phyloP scores from a whole-genome alignment of 345 rosid species.

The Arabis hirsuta region DNA sequence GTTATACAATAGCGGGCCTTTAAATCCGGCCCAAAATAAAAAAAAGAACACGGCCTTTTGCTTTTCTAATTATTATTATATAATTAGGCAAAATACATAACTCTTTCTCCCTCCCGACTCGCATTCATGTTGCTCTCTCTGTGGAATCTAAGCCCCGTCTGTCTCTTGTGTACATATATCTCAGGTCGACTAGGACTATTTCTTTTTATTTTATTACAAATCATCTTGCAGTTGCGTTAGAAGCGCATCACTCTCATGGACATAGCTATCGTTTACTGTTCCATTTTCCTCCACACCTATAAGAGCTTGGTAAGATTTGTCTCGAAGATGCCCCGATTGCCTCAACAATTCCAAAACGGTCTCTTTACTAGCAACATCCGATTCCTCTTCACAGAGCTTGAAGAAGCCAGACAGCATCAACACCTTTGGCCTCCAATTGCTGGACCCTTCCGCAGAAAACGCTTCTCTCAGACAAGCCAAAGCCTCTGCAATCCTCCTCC shows the following conservation, averaged over 20 bases:
- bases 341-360: slow-evolving; percentile 55
- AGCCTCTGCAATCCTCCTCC: slow-evolving; percentile 59
- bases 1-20: slow-evolving; percentile 17
- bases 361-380: slow-evolving; percentile 56
- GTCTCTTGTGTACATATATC: background rate
- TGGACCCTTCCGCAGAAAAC: slow-evolving; percentile 56
- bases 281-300: slow-evolving; percentile 41
- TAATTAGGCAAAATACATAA: too few species aligned
- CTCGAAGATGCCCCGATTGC: slow-evolving; percentile 61
- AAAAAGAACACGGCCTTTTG: background rate
- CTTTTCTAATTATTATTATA: too few species aligned
- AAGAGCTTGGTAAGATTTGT: slow-evolving; percentile 54
- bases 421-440: slow-evolving; percentile 78
- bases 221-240: slow-evolving; percentile 54
- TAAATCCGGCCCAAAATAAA: background rate
- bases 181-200: slow-evolving; percentile 18
- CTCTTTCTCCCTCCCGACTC: background rate
- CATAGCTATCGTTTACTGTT: slow-evolving; percentile 22
- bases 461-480: slow-evolving; percentile 70
- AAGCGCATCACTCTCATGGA: slow-evolving; percentile 43
- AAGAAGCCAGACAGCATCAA: slow-evolving; percentile 54
- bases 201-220: slow-evolving; percentile 26
- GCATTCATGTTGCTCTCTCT: background rate
- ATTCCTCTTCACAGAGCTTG: slow-evolving; percentile 69
- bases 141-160: slow-evolving; percentile 1